Conservation (phyloP, 805 yeast genomes). For the Candida multigemmis region DNA sequence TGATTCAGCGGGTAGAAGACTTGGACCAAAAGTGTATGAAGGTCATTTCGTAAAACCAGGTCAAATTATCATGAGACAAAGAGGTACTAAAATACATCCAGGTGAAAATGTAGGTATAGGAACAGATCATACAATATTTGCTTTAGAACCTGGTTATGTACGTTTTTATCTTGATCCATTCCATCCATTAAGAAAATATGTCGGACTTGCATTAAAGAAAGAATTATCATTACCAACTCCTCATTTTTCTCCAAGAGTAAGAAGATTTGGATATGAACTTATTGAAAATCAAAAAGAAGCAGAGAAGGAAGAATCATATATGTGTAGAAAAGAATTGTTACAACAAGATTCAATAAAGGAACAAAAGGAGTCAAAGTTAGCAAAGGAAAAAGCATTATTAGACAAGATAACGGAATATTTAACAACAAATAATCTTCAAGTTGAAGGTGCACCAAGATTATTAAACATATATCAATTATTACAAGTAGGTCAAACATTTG, state of each 20-base stretch:
- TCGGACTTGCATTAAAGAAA: conserved; percentile 72
- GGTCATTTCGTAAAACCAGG: conserved; percentile 72
- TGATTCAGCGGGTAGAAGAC: conserved; percentile 90
- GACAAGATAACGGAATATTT: conserved; percentile 1
- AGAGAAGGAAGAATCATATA: conserved; percentile 45
- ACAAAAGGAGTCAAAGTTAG: conserved; percentile 29
- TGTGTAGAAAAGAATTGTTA: conserved; percentile 61
- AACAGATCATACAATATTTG: conserved; percentile 86
- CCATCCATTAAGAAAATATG: conserved; percentile 85
- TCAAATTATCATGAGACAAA: conserved; percentile 82
- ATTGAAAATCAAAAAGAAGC: conserved; percentile 45
- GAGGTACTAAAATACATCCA: conserved; percentile 92
- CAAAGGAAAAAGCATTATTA: conserved; percentile 17
- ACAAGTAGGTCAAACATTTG: conserved; percentile 46
- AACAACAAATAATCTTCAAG: conserved; percentile 11
- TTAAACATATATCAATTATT: conserved; percentile 33
- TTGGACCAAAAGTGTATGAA: conserved; percentile 85
- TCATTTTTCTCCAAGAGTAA: conserved; percentile 79
- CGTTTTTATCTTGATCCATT: conserved; percentile 90
- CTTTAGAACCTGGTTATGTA: conserved; percentile 88
- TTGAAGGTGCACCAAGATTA: conserved; percentile 47
- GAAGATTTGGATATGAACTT: conserved; percentile 71
- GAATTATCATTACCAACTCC: conserved; percentile 71
- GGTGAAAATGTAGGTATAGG: conserved; percentile 91
- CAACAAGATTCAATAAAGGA: conserved; percentile 43